Evolutionary conservation across 2,329 filamentous ascomycete genomes (phyloP), one percentile per base, ranked within the genome.

Genomic region (Fusarium foetens): DNA sequence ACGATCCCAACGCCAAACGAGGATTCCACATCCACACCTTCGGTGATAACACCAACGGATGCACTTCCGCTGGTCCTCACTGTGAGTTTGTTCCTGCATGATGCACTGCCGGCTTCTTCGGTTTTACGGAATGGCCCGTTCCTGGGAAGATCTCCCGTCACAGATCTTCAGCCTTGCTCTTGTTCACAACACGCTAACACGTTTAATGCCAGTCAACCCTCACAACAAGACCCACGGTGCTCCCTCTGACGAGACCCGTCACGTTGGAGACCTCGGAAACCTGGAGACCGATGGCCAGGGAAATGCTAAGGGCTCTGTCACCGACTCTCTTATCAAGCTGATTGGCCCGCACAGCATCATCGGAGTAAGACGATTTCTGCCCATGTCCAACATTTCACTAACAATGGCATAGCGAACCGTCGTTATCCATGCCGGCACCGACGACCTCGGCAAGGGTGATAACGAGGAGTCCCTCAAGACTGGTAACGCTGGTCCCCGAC

Each of bases 41-140:
- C 81, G 96, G 96, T 83, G 96, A 98, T 90, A 98, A 98, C 90
- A 98, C 96, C 89, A 99, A 99, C 87, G 96, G 96, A 84, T 99
- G 96, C 93, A 98, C 95, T 76, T 97, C 93, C 76, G 96, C 96
- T 76, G 96, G 96, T 60, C 95, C 96, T 85, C 96, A 99, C 89
- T 99, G 94, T 97, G 87, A 83, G 93, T 86, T 39, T 19, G 19
- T 49, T 41, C 41, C 58, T 49, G 35, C 51, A 41, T 59, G 14
- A 31, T n/a, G 29, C 31, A 33, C n/a, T 8, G 25, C 10, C 33
- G 19, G 42, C 27, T 19, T n/a, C 36, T 49, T 48, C 17, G 27
- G 43, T 52, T 33, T 46, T 29, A 11, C 38, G 29, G 21, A 58
- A 42, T 29, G 43, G 36, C 41, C 31, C 51, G 27, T 41, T 29